phyloP scores from a whole-genome alignment of 306 rosid genomes.

The Acacia acuminata region DNA sequence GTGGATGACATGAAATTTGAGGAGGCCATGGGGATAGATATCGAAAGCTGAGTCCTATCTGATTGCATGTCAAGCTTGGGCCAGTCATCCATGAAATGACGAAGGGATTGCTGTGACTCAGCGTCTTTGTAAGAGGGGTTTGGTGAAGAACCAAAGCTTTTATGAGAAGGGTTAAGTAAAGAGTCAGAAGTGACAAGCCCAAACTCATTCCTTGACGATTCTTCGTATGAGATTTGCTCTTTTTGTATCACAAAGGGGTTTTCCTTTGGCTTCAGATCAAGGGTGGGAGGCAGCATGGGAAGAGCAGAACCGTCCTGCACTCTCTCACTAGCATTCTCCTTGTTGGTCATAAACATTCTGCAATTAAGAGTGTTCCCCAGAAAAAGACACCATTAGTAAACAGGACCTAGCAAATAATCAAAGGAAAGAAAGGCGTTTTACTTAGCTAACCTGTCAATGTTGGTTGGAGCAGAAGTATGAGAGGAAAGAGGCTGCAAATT shows the following conservation, averaged over 20 bases:
- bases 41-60: constrained; percentile 70
- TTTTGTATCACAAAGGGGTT: constrained; percentile 49
- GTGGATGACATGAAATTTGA: constrained; percentile 46
- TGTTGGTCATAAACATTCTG: constrained; percentile 65
- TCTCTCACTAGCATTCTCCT: constrained; percentile 57
- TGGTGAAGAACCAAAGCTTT: constrained; percentile 50
- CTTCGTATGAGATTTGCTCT: constrained; percentile 52
- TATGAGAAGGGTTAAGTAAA: constrained; percentile 69
- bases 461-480: constrained; percentile 49
- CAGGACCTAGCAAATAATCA: not conserved
- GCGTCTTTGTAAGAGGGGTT: constrained; percentile 31
- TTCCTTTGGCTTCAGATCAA: constrained; percentile 51
- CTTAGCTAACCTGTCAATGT: constrained; percentile 57
- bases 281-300: constrained; percentile 60
- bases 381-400: not conserved
- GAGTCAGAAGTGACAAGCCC: constrained; percentile 70
- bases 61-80: constrained; percentile 51
- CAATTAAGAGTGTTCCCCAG: not conserved
- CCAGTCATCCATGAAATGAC: constrained; percentile 75
- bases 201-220: constrained; percentile 59
- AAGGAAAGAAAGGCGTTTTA: not conserved
- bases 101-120: constrained; percentile 56
- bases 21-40: constrained; percentile 58
- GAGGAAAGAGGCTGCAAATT: constrained; percentile 54
- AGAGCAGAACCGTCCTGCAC: constrained; percentile 49